phyloP scores from a whole-genome alignment of 257 asterid genomes.

The Vinca minor region DNA sequence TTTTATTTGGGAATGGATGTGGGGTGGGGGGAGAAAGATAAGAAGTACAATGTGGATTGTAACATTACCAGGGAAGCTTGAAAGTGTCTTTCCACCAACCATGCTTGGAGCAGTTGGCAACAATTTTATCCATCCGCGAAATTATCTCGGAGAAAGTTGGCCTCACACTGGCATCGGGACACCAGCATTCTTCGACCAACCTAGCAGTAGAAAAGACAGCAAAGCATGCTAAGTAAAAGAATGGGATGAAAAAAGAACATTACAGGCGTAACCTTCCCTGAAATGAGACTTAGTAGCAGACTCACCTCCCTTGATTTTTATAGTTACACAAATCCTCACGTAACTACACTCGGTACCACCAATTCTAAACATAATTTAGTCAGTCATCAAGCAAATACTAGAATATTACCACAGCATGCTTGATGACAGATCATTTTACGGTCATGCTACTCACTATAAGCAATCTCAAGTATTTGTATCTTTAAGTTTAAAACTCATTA shows the following conservation, averaged over 20 bases:
- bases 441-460: too few relatives aligned
- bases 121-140: slow-evolving; percentile 57
- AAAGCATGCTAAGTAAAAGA: background rate
- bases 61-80: slow-evolving; percentile 84
- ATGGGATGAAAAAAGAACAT: background rate
- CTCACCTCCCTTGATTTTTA: background rate
- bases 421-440: background rate
- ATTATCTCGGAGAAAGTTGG: slow-evolving; percentile 75
- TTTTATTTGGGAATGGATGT: background rate
- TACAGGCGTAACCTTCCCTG: background rate
- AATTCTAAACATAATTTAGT: background rate
- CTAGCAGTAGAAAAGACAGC: slow-evolving; percentile 21
- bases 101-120: slow-evolving; percentile 57
- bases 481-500: too few relatives aligned
- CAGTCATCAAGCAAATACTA: background rate
- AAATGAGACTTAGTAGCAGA: background rate
- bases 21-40: background rate
- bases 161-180: slow-evolving; percentile 43
- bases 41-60: background rate
- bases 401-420: background rate
- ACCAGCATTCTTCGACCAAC: slow-evolving; percentile 94
- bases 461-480: too few relatives aligned
- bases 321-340: background rate
- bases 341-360: background rate
- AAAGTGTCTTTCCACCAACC: slow-evolving; percentile 99